phyloP scores from a whole-genome alignment of 805 yeast genomes.

The Pichia pseudocactophila region DNA sequence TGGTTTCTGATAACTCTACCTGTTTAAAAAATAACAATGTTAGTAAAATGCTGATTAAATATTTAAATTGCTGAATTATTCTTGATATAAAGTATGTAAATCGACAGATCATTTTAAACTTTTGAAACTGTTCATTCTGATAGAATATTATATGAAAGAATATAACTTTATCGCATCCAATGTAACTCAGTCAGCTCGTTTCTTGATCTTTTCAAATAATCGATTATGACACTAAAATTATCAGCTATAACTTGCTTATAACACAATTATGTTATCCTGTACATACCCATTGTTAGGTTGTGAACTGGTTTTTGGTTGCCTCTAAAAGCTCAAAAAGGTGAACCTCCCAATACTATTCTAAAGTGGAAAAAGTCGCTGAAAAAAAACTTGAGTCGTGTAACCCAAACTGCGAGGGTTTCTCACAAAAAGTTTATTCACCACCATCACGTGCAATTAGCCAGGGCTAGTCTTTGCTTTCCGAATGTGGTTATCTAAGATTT shows the following conservation, averaged over 20 bases:
- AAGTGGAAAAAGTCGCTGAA: neutral
- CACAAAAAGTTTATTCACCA: neutral
- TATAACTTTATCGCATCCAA: too few species aligned
- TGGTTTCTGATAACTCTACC: slow-evolving; percentile 99
- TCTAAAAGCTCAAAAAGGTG: neutral
- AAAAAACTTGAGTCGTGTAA: neutral
- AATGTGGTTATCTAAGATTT: too few species aligned
- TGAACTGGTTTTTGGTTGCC: slow-evolving; percentile 3
- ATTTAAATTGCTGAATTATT: too few species aligned
- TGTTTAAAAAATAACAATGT: slow-evolving; percentile 4
- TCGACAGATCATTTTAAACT: too few species aligned
- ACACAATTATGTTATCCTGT: neutral
- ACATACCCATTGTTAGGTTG: slow-evolving; percentile 12
- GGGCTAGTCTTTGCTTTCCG: too few species aligned
- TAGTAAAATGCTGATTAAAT: too few species aligned
- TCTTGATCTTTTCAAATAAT: too few species aligned
- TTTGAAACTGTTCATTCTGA: too few species aligned
- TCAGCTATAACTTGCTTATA: neutral
- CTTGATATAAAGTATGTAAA: too few species aligned
- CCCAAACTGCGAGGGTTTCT: neutral
- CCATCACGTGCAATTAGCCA: neutral
- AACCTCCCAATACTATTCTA: neutral
- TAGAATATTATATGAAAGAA: too few species aligned
- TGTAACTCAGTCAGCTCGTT: too few species aligned
- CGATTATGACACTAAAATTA: neutral